A percentile compares a stretch with the other conserved stretches of the same genome.
Evolutionary conservation across 768 basidiomycete species (phyloP).

Genomic region (Xerocomus potaroensis): DNA sequence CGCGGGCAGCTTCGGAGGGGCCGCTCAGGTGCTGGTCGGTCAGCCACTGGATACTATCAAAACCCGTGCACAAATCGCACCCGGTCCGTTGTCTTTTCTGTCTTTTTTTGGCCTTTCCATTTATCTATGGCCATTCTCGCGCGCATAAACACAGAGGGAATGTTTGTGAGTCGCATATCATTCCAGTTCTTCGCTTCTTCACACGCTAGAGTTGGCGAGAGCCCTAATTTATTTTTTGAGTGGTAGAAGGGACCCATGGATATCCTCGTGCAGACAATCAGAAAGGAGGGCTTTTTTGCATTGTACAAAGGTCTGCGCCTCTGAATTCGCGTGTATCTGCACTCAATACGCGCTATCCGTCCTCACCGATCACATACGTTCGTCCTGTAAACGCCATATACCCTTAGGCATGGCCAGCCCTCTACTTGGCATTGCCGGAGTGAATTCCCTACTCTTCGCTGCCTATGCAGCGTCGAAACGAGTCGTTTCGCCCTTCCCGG

Average conservation of each 20-base stretch:
- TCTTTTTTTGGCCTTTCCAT: background rate
- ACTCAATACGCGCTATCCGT: too few species aligned
- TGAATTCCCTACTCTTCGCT: slow-evolving; percentile 93
- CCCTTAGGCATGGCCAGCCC: slow-evolving; percentile 88
- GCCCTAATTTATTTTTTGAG: background rate
- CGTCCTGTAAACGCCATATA: too few species aligned
- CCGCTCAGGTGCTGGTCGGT: slow-evolving; percentile 91
- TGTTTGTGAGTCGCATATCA: slow-evolving; percentile 73
- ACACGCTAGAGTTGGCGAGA: background rate
- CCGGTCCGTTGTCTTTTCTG: slow-evolving; percentile 52
- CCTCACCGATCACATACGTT: too few species aligned
- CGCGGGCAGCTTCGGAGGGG: slow-evolving; percentile 89
- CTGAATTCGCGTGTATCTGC: background rate
- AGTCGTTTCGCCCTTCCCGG: slow-evolving; percentile 83
- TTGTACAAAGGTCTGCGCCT: slow-evolving; percentile 79
- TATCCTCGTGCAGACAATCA: slow-evolving; percentile 73
- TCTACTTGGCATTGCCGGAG: slow-evolving; percentile 87
- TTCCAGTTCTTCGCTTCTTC: background rate
- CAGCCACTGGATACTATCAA: slow-evolving; percentile 89
- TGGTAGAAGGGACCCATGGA: slow-evolving; percentile 89
- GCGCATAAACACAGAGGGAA: slow-evolving; percentile 51
- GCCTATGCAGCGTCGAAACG: slow-evolving; percentile 82
- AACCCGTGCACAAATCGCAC: slow-evolving; percentile 83
- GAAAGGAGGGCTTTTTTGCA: slow-evolving; percentile 87
- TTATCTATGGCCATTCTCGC: slow-evolving; percentile 4